A percentile compares a stretch with the other conserved stretches of the same genome.
Evolutionary conservation across 805 yeast genomes (phyloP).

Genomic region (Cyberlindnera galapagoensis): DNA sequence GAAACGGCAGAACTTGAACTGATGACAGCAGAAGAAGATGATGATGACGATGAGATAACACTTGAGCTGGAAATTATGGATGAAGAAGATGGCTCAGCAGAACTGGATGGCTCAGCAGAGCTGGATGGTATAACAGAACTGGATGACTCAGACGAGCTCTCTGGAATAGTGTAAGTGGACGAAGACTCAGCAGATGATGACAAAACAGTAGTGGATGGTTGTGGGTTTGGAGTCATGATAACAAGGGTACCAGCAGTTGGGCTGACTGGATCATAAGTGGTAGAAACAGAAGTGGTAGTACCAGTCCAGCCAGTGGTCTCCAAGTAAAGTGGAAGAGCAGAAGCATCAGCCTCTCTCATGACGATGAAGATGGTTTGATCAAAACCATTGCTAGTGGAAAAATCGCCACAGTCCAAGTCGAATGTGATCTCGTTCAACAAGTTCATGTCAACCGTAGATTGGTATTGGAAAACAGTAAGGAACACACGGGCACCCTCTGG

Average conservation of each 20-base stretch:
- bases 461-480: conserved; percentile 28
- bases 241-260: conserved; percentile 18
- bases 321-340: conserved; percentile 15
- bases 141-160: conserved; percentile 3
- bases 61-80: conserved; percentile 4
- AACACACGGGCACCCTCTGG: conserved; percentile 24
- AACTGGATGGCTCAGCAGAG: conserved; percentile 5
- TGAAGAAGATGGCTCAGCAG: conserved; percentile 1
- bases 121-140: conserved; percentile 1
- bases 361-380: conserved; percentile 5
- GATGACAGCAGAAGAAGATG: conserved; percentile 11
- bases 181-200: neutral
- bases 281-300: conserved; percentile 13
- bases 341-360: conserved; percentile 16
- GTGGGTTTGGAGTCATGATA: conserved; percentile 13
- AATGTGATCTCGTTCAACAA: conserved; percentile 9
- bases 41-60: conserved; percentile 11
- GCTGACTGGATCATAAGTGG: conserved; percentile 7
- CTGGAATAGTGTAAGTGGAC: conserved; percentile 1
- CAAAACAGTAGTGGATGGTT: neutral
- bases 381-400: conserved; percentile 1
- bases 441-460: conserved; percentile 2
- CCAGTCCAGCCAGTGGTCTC: conserved; percentile 17
- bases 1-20: conserved; percentile 6
- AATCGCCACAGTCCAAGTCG: conserved; percentile 11